Percentiles rank a stretch among this genome's conserved stretches.
Evolutionary conservation across 768 basidiomycete genomes (phyloP).

Genomic region (Suillus ampliporus): DNA sequence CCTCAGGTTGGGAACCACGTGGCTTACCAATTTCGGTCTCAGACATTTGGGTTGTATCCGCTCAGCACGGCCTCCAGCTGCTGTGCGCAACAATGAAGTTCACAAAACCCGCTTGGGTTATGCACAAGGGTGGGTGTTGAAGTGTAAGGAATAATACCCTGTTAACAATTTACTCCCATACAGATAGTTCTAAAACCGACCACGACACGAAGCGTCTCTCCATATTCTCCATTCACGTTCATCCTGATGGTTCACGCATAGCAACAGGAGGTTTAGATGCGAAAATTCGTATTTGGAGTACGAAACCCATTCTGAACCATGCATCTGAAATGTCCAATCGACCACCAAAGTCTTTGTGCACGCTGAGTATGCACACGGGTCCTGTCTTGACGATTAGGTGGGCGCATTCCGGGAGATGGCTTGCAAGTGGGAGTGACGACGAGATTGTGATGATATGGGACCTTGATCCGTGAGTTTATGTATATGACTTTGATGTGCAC

Average conservation of each 20-base stretch:
- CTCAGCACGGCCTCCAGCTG: neutral
- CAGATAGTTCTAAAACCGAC: slow-evolving; percentile 60
- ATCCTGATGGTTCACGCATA: slow-evolving; percentile 94
- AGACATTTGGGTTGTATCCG: neutral
- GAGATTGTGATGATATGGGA: slow-evolving; percentile 97
- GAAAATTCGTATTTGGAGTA: slow-evolving; percentile 97
- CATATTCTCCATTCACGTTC: slow-evolving; percentile 93
- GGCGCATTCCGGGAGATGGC: slow-evolving; percentile 92
- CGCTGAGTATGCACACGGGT: slow-evolving; percentile 92
- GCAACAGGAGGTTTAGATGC: slow-evolving; percentile 98
- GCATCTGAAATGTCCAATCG: slow-evolving; percentile 68
- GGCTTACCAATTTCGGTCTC: neutral
- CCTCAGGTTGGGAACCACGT: neutral
- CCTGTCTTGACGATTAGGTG: slow-evolving; percentile 91
- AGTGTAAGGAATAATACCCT: neutral
- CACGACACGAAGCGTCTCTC: slow-evolving; percentile 69
- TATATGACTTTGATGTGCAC: slow-evolving; percentile 6
- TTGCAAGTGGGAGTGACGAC: slow-evolving; percentile 97
- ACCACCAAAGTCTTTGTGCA: slow-evolving; percentile 88
- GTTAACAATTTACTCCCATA: neutral
- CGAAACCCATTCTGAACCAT: slow-evolving; percentile 87
- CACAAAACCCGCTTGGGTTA: slow-evolving; percentile 89
- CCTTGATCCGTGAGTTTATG: slow-evolving; percentile 79
- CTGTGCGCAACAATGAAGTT: slow-evolving; percentile 65
- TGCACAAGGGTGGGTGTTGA: slow-evolving; percentile 62